Base-by-base conservation (phyloP, 352 stramenopile species). In the Phytophthora crassamura region DNA sequence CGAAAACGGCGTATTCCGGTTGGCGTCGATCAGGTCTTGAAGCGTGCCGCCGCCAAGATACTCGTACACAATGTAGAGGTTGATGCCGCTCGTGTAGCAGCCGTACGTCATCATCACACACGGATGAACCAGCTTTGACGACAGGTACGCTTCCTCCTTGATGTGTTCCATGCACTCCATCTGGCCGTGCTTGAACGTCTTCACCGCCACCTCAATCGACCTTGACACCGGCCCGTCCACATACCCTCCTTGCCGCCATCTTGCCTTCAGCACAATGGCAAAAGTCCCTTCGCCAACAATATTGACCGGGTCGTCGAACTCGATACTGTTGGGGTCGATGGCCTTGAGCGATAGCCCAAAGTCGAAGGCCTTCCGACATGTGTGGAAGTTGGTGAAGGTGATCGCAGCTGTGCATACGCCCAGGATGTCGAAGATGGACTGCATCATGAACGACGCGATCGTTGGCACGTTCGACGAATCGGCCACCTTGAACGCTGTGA, bases 51-150 rank as follows among this genome's bases (percentile, higher is more conserved):
- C 85, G 8, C 85, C 85, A 15, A 94, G 70, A 56, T 89, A 92
- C 45, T 94, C 85, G 45, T 85, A 94, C 64, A 94, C 81, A 46
- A 94, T 89, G 68, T 92, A 92, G 52, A 94, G 67, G 67, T 90
- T 89, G 49, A 79, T 90, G 4, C 83, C 83, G 30, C 69, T 90
- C 10, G 85, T 94, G 60, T 91, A 94, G 59, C 85, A 94, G 0
- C 85, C 85, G 30, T 94, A 94, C 11, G 85, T 94, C 70, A 88
- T 87, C 85, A 94, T 94, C 22, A 94, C 82, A 51, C 83, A 91
- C 16, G 83, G 85, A 25, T 94, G 85, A 25, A 92, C 72, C 28
- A 94, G 56, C 52, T 89, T 89, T 7, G 83, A 94, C 33, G 85
- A 88, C 25, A 94, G 51, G 38, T 94, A 92, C 3, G 85, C 85